These are phyloP conservation scores for Musa beccarii DNA, from an alignment of 176 grass and related monocot species.

Conservation along the genomic window DNA sequence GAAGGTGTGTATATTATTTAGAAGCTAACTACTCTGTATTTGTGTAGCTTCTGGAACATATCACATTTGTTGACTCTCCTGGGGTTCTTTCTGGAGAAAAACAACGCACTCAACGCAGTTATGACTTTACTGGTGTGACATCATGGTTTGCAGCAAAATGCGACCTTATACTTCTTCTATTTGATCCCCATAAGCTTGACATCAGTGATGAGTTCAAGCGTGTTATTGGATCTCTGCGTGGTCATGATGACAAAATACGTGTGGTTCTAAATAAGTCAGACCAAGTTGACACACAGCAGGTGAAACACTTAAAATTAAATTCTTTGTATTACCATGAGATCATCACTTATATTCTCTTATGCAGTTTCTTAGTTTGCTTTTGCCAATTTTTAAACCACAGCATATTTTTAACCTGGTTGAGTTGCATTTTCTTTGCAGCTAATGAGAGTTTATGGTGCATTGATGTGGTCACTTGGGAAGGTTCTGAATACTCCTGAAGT, in stretches of 20 bases:
- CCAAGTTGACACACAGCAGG: constrained; percentile 87
- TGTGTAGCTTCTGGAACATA: constrained; percentile 74
- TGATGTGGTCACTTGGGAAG: constrained; percentile 97
- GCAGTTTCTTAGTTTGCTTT: too few species aligned
- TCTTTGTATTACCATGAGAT: too few species aligned
- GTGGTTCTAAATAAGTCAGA: constrained; percentile 29
- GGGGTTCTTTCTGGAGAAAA: constrained; percentile 14
- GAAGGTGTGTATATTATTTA: constrained; percentile 10
- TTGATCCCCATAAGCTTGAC: too few species aligned
- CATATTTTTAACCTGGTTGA: background rate
- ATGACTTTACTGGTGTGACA: too few species aligned
- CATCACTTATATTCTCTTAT: too few species aligned
- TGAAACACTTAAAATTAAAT: constrained; percentile 7
- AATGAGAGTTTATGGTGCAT: constrained; percentile 92
- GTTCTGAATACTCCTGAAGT: constrained; percentile 93
- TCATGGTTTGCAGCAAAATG: too few species aligned
- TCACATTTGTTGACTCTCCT: constrained; percentile 90
- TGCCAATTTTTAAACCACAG: background rate
- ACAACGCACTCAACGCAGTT: too few species aligned
- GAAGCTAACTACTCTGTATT: constrained; percentile 26
- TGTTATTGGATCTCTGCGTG: too few species aligned
- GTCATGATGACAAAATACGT: too few species aligned
- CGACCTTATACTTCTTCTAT: background rate
- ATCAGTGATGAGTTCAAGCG: too few species aligned
- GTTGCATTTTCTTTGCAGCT: constrained; percentile 44